These are phyloP conservation scores for Ophiostoma sp. DNA, from an alignment of 2,329 filamentous ascomycete species.

Conservation along the genomic window DNA sequence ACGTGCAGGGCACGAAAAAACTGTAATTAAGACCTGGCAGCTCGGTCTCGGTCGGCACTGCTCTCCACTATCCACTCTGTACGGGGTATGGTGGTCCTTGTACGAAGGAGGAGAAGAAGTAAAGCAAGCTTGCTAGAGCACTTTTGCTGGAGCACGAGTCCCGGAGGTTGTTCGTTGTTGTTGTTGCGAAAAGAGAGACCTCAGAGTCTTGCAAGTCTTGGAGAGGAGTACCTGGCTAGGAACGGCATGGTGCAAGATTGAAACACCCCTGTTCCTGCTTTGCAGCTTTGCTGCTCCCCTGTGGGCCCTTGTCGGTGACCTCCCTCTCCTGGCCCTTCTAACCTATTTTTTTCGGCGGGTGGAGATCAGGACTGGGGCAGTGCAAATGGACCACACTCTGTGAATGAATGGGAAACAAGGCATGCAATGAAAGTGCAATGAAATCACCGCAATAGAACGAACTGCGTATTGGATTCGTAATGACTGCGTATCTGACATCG, in stretches of 20 bases:
- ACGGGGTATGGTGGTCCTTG: background rate
- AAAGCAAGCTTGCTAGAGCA: background rate
- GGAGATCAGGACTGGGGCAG: conserved; percentile 22
- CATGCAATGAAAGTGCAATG: background rate
- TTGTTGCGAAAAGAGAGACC: background rate
- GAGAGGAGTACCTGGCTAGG: background rate
- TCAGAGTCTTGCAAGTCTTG: background rate
- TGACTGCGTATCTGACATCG: background rate
- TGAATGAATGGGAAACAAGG: background rate
- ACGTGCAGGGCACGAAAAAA: background rate
- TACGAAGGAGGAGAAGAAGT: background rate
- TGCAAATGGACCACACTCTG: conserved; percentile 9
- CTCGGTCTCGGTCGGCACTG: conserved; percentile 4
- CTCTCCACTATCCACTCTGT: background rate
- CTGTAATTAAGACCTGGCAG: background rate
- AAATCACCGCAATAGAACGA: background rate
- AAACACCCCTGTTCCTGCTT: conserved; percentile 7
- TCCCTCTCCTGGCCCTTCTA: conserved; percentile 1
- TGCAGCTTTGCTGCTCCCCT: background rate
- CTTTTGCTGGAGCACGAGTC: background rate
- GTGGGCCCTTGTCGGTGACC: background rate
- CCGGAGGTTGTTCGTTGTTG: background rate
- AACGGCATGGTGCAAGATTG: conserved; percentile 5
- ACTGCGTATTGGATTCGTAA: conserved; percentile 13
- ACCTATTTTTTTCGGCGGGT: conserved; percentile 3